Conservation (phyloP, 1,139 yeast species). For the Yamadazyma membranifaciens region DNA sequence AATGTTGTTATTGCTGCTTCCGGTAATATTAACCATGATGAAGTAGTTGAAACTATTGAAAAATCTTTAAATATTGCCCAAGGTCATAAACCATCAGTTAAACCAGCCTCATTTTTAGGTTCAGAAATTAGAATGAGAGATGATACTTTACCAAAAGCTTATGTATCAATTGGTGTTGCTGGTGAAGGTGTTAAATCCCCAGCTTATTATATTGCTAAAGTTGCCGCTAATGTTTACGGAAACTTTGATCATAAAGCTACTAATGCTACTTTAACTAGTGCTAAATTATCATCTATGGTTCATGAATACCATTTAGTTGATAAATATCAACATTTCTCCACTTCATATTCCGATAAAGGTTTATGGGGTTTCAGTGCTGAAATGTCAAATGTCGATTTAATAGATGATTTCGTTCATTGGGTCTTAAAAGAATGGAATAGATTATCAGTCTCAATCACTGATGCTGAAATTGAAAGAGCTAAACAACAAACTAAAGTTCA, state of each 20-base stretch:
- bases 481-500: slow-evolving; percentile 66
- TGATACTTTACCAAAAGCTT: slow-evolving; percentile 79
- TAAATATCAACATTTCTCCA: slow-evolving; percentile 67
- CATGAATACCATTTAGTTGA: slow-evolving; percentile 74
- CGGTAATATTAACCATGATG: slow-evolving; percentile 70
- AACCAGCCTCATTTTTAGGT: slow-evolving; percentile 68
- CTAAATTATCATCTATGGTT: slow-evolving; percentile 77
- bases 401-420: slow-evolving; percentile 79
- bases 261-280: slow-evolving; percentile 67
- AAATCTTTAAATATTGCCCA: slow-evolving; percentile 43
- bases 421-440: slow-evolving; percentile 85
- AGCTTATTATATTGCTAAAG: slow-evolving; percentile 66
- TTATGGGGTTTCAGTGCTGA: slow-evolving; percentile 79
- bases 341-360: slow-evolving; percentile 72
- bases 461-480: slow-evolving; percentile 76
- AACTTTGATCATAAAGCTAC: slow-evolving; percentile 54
- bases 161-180: slow-evolving; percentile 69
- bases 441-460: slow-evolving; percentile 70
- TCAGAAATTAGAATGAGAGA: slow-evolving; percentile 87
- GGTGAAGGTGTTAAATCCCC: slow-evolving; percentile 67
- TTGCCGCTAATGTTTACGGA: slow-evolving; percentile 73
- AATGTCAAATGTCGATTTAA: slow-evolving; percentile 53
- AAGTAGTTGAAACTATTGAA: slow-evolving; percentile 63
- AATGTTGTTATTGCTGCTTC: slow-evolving; percentile 71
- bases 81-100: slow-evolving; percentile 55